Evolutionary conservation across 2,329 filamentous ascomycete species (phyloP), one percentile per base, ranked within the genome.

Genomic region (Cordyceps tenuipes): DNA sequence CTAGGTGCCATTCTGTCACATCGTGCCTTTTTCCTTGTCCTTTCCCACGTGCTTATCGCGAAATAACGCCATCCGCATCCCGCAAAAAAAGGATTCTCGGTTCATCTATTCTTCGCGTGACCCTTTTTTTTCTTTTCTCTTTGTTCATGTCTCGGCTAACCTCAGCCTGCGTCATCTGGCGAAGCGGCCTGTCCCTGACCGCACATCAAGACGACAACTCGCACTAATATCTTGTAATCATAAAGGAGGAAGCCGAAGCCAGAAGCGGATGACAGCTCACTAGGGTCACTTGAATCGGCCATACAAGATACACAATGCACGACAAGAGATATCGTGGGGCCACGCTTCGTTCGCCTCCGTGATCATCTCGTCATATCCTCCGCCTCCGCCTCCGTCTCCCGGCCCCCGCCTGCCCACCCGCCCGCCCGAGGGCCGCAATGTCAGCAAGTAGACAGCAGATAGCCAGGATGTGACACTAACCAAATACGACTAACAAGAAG

Each of bases 301-400:
- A 48, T 49, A 21, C 46, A 50, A n/a, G n/a, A n/a, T n/a, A n/a
- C n/a, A n/a, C n/a, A n/a, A n/a, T n/a, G n/a, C n/a, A n/a, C n/a
- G n/a, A n/a, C 46, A 41, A 57, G 55, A 50, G 55, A 57, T 57
- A 34, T 8, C 55, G 55, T 57, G 55, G 55, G 55, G 55, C 26
- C 29, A 19, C 47, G 6, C 23, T 57, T 41, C 21, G n/a, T n/a
- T n/a, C n/a, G n/a, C n/a, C n/a, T n/a, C n/a, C n/a, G n/a, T n/a
- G n/a, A n/a, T n/a, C n/a, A n/a, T n/a, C n/a, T n/a, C n/a, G n/a
- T n/a, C n/a, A n/a, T n/a, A n/a, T n/a, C n/a, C n/a, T n/a, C n/a
- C n/a, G n/a, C n/a, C n/a, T n/a, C n/a, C n/a, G n/a, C n/a, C n/a
- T n/a, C n/a, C n/a, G n/a, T n/a, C n/a, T n/a, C n/a, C n/a, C n/a